A percentile compares a stretch with the other conserved stretches of the same genome.
Conservation (phyloP, 2,329 filamentous ascomycete species). For the Neospermospora avenae region DNA sequence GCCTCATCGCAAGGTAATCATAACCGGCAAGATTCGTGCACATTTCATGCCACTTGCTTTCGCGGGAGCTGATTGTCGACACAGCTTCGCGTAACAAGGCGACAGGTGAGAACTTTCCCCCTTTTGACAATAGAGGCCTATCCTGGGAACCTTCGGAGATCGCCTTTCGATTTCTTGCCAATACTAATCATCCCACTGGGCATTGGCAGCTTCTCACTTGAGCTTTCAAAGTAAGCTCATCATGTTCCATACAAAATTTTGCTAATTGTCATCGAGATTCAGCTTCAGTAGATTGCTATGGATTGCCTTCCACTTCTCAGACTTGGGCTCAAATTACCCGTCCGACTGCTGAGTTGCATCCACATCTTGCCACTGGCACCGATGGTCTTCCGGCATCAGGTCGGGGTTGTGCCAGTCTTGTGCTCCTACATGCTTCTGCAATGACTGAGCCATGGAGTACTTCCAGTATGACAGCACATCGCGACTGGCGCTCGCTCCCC, state of each 20-base stretch:
- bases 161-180: neutral
- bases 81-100: neutral
- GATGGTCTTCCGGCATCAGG: neutral
- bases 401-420: neutral
- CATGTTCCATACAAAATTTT: neutral
- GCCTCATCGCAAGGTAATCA: neutral
- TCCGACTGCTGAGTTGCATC: neutral
- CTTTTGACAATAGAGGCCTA: neutral
- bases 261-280: neutral
- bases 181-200: neutral
- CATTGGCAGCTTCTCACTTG: neutral
- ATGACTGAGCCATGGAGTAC: too few species aligned
- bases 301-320: neutral
- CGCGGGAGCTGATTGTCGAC: too few species aligned
- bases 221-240: neutral
- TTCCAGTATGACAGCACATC: too few species aligned
- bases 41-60: too few species aligned
- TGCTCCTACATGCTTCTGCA: too few species aligned
- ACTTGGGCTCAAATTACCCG: neutral
- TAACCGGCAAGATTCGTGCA: neutral
- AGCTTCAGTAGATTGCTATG: neutral
- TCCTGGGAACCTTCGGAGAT: too few species aligned
- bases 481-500: neutral
- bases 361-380: neutral
- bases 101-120: neutral